Conservation (phyloP, 371 early-diverging fungal genomes). For the Mucor lusitanicus region DNA sequence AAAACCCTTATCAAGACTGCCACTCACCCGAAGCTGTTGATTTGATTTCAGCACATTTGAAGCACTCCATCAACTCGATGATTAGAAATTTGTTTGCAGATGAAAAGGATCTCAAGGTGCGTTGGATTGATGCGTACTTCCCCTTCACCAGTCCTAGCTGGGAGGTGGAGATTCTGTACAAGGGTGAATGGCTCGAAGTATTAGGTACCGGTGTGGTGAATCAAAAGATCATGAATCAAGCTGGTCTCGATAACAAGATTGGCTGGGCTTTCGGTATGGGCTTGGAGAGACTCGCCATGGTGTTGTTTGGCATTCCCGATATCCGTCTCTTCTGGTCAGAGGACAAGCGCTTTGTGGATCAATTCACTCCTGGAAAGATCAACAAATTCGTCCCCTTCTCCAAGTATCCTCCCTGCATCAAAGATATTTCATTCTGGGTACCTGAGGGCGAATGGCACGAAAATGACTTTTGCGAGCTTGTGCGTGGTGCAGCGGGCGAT, state of each 20-base stretch:
- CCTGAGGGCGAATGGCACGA: slow-evolving; percentile 73
- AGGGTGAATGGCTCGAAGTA: slow-evolving; percentile 95
- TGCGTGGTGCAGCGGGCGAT: slow-evolving; percentile 92
- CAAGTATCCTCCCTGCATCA: slow-evolving; percentile 85
- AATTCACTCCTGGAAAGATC: slow-evolving; percentile 75
- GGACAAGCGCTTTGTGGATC: slow-evolving; percentile 86
- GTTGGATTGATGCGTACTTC: slow-evolving; percentile 95
- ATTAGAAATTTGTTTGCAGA: slow-evolving; percentile 70
- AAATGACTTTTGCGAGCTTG: slow-evolving; percentile 92
- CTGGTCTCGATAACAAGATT: slow-evolving; percentile 70
- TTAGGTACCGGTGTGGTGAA: slow-evolving; percentile 92
- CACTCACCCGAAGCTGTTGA: slow-evolving; percentile 57
- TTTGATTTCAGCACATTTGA: slow-evolving; percentile 69
- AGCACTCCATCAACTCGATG: slow-evolving; percentile 80
- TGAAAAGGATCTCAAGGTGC: slow-evolving; percentile 73
- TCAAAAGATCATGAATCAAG: slow-evolving; percentile 78
- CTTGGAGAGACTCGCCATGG: slow-evolving; percentile 96
- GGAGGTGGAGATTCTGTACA: slow-evolving; percentile 94
- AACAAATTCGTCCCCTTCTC: slow-evolving; percentile 81
- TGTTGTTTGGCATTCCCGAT: slow-evolving; percentile 93
- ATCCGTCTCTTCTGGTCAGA: slow-evolving; percentile 96
- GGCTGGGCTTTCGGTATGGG: slow-evolving; percentile 99
- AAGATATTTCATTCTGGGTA: slow-evolving; percentile 95
- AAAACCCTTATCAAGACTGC: slow-evolving; percentile 61
- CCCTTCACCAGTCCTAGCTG: slow-evolving; percentile 96